Base-by-base conservation (phyloP, 768 basidiomycete species). In the Paxillus involutus region DNA sequence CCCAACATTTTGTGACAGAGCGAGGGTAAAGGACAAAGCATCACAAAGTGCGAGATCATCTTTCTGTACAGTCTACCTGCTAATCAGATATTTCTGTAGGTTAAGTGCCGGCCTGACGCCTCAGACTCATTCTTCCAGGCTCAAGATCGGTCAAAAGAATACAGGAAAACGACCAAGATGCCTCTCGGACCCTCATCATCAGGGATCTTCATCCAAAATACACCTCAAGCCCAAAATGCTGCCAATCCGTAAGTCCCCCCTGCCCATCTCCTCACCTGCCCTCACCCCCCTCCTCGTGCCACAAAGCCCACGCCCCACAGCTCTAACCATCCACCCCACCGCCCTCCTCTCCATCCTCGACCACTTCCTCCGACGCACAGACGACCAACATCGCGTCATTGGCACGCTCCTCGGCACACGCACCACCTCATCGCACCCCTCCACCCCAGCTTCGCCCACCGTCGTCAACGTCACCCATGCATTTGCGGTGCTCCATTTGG, bases 301-400 rank as follows among this genome's bases (percentile, higher is more conserved):
- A 35, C 19, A 39, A 64, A 93, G 91, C 50, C 85, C 86, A 37
- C 78, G 85, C 53, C 88, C 88, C 30, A 81, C 83, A 30, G 80
- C 77, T 43, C 82, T 97, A 52, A 91, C 87, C 45, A 82, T 98
- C 56, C 92, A 95, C 68, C 94, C 96, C 12, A 88, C 92, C 48
- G 94, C 92, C 4, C 84, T 98, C 45, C 92, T 97, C 70, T 88
- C 93, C 49, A 91, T 98, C 77, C 86, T 98, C 60, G 95, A 97
- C 74, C 95, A 98, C 77, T 95, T 94, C 73, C 85, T 98, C 48
- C 89, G 96, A 16, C 84, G 93, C 56, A 86, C 83, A 39, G 85
- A 89, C 60, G 71, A 77, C 26, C 89, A 94, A 63, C 86, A 87
- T 55, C 86, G 95, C 53, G 96, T 98, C 16, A 96, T 98, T 68